Evolutionary conservation across 1,284 basidiomycete species (phyloP).

Genomic region (Puccinia horiana): DNA sequence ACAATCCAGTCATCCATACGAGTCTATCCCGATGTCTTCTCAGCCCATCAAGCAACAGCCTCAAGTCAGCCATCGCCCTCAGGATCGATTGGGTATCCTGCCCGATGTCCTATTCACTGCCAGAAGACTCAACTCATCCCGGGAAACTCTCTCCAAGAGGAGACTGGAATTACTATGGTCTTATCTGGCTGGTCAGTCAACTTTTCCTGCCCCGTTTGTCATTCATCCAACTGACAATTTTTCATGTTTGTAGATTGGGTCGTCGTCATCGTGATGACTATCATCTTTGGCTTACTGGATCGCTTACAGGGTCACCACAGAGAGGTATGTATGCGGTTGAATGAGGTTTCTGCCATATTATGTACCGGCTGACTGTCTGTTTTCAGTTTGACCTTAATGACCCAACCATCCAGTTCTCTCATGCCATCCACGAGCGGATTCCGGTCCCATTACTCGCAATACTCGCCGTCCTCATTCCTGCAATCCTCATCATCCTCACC

Average conservation of each 20-base stretch:
- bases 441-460: conserved; percentile 64
- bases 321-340: conserved; percentile 53
- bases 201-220: neutral
- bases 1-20: neutral
- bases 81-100: conserved; percentile 30
- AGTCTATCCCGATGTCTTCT: neutral
- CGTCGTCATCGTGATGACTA: conserved; percentile 61
- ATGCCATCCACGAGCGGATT: conserved; percentile 78
- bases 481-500: conserved; percentile 69
- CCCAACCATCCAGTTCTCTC: conserved; percentile 70
- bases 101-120: conserved; percentile 28
- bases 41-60: neutral
- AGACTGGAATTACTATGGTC: conserved; percentile 12
- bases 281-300: conserved; percentile 70
- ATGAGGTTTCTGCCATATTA: too few relatives aligned
- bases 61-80: neutral
- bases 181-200: conserved; percentile 25
- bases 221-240: neutral
- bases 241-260: conserved; percentile 55
- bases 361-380: neutral
- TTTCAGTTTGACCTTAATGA: conserved; percentile 74
- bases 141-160: neutral
- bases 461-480: conserved; percentile 70
- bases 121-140: neutral
- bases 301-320: conserved; percentile 76